Evolutionary conservation across 805 yeast species (phyloP).

Genomic region (Metschnikowia reukaufii): DNA sequence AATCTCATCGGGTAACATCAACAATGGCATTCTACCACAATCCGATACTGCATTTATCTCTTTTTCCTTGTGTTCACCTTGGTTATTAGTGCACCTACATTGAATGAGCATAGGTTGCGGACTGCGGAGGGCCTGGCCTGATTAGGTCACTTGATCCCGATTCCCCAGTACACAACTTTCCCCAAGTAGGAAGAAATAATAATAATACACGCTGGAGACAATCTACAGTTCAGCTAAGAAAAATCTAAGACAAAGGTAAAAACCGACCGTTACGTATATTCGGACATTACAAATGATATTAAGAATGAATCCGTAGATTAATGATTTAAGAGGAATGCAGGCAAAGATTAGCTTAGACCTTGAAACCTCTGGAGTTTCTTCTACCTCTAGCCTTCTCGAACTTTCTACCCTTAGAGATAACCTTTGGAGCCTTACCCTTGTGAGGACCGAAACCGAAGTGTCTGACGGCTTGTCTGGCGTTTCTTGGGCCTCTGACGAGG

Average conservation of each 20-base stretch:
- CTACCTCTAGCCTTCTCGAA: slow-evolving; percentile 99
- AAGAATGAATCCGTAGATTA: slow-evolving; percentile 8
- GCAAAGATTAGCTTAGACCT: slow-evolving; percentile 66
- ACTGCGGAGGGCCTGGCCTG: too few species aligned
- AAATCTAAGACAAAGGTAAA: neutral
- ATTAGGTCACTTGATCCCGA: too few species aligned
- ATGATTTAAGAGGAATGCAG: slow-evolving; percentile 6
- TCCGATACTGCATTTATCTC: neutral
- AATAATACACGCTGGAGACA: too few species aligned
- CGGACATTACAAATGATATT: slow-evolving; percentile 10
- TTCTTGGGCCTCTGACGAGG: slow-evolving; percentile 98
- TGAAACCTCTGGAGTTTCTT: slow-evolving; percentile 99
- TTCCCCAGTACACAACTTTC: too few species aligned
- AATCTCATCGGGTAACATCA: slow-evolving; percentile 10
- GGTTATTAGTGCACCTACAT: too few species aligned
- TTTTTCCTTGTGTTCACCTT: neutral
- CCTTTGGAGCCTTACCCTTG: slow-evolving; percentile 99
- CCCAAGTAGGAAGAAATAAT: too few species aligned
- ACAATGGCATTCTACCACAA: slow-evolving; percentile 5
- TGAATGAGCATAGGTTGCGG: too few species aligned
- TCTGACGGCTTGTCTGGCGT: slow-evolving; percentile 98
- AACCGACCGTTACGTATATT: slow-evolving; percentile 10
- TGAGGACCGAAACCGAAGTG: slow-evolving; percentile 99
- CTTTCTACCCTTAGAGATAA: slow-evolving; percentile 96
- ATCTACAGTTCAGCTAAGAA: too few species aligned